Evolutionary conservation across 2,329 filamentous ascomycete species (phyloP), one percentile per base, ranked within the genome.

Genomic region (Westerdykella ornata): DNA sequence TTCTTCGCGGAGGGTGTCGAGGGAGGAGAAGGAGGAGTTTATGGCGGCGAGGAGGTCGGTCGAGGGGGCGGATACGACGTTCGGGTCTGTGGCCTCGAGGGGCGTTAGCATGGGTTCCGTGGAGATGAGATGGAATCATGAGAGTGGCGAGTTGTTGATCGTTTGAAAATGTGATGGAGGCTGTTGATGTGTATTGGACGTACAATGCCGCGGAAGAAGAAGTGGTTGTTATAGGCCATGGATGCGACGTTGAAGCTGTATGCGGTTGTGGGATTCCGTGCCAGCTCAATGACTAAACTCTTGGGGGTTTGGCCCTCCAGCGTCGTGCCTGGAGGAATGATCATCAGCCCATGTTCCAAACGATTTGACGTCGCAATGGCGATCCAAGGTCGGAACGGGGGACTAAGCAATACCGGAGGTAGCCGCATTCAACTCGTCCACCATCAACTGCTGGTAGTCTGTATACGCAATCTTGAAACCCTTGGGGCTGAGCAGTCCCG

Each of bases 231-330:
- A 76, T 86, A 84, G 42, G 88, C 86, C 85, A 94, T 94, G 56
- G 87, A 94, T 66, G 92, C 92, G 66, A 94, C 80, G 77, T 97
- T 98, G 81, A 98, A 98, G 63, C 84, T 73, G 54, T 82, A 75
- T 32, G 92, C 92, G 48, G 78, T 74, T 53, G 75, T 74, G 34
- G 90, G 84, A 59, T 92, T 79, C 66, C 88, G 87, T 45, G 90
- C 85, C 44, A 83, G 83, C 59, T 80, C 74, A 59, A 90, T 74
- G 60, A 85, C 69, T 60, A 95, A 81, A 35, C 80, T 72, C 67
- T 85, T 81, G 46, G 80, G 67, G 38, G 75, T 70, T 52, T 75
- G 70, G 62, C 78, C 69, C 51, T 82, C 82, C 58, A 78, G 75
- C 14, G 80, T 72, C 52, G 78, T 83, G 53, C 78, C 84, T 88